Evolutionary conservation across 1,284 basidiomycete genomes (phyloP).

Genomic region (Rhizoctonia solani): DNA sequence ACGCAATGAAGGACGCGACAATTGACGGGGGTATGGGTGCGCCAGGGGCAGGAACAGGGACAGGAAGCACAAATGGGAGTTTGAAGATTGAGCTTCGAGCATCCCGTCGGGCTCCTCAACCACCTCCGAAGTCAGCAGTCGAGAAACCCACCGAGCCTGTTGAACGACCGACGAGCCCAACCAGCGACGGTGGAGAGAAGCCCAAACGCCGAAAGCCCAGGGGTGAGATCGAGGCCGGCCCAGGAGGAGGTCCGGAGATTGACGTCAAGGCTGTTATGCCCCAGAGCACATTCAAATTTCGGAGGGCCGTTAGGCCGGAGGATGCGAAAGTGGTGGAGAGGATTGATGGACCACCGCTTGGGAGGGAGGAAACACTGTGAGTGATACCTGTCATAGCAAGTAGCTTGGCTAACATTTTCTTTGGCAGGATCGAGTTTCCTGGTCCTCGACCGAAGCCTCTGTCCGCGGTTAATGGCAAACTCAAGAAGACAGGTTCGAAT

Average conservation of each 20-base stretch:
- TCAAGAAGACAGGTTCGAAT: constrained; percentile 10
- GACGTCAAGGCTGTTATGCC: constrained; percentile 78
- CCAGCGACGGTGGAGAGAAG: constrained; percentile 28
- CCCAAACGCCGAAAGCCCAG: constrained; percentile 4
- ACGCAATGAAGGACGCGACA: constrained; percentile 39
- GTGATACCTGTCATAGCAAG: too few species aligned
- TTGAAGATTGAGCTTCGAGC: constrained; percentile 43
- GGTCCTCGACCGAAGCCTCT: constrained; percentile 19
- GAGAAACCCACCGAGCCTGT: not conserved
- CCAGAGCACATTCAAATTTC: constrained; percentile 74
- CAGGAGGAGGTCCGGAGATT: too few species aligned
- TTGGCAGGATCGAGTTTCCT: constrained; percentile 34
- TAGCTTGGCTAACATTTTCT: too few species aligned
- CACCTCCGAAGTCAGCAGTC: constrained; percentile 32
- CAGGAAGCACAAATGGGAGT: constrained; percentile 44
- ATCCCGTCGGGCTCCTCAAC: constrained; percentile 29
- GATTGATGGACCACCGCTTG: constrained; percentile 19
- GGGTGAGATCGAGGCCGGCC: constrained; percentile 24
- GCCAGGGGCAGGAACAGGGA: constrained; percentile 35
- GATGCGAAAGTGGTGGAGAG: constrained; percentile 21
- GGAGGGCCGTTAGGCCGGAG: constrained; percentile 46
- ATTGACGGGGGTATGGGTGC: constrained; percentile 37
- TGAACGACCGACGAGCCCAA: constrained; percentile 30
- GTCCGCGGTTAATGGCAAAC: not conserved
- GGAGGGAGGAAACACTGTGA: constrained; percentile 31